Conservation (phyloP, 2,329 filamentous ascomycete species). For the Paecilomyces sp. region DNA sequence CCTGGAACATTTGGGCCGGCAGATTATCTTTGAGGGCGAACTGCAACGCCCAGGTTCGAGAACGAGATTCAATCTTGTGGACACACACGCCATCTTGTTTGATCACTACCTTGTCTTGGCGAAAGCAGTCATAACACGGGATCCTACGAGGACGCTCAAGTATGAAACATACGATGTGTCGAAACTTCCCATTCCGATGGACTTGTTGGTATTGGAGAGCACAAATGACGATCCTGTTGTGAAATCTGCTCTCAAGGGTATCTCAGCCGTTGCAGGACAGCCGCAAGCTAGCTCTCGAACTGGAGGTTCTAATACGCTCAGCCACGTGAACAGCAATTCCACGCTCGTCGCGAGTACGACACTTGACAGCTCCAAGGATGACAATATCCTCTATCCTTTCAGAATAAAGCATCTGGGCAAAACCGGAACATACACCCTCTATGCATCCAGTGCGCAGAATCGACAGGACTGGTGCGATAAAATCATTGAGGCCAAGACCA, state of each 20-base stretch:
- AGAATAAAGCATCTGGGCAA: conserved; percentile 91
- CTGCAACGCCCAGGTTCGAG: conserved; percentile 81
- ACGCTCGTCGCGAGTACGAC: conserved; percentile 41
- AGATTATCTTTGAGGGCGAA: conserved; percentile 83
- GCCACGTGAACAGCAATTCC: conserved; percentile 59
- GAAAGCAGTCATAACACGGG: conserved; percentile 64
- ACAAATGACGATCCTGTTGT: conserved; percentile 85
- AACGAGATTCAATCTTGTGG: conserved; percentile 83
- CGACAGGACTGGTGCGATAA: conserved; percentile 86
- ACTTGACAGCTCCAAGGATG: conserved; percentile 57
- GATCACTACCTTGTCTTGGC: conserved; percentile 94
- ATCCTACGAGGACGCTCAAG: conserved; percentile 64
- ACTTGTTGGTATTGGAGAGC: conserved; percentile 84
- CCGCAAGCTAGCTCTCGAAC: conserved; percentile 44
- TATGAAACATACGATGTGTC: conserved; percentile 87
- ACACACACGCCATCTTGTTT: conserved; percentile 88
- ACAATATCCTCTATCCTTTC: conserved; percentile 88
- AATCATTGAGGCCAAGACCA: conserved; percentile 90
- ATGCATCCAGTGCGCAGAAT: conserved; percentile 67
- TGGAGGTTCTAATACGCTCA: conserved; percentile 40
- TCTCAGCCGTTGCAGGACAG: conserved; percentile 46
- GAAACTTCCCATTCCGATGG: conserved; percentile 93
- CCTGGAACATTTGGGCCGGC: conserved; percentile 84
- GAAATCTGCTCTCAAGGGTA: conserved; percentile 67
- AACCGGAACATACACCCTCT: conserved; percentile 78